Evolutionary conservation across 2,329 filamentous ascomycete genomes (phyloP).

Genomic region (Ceratocystis albifundus): DNA sequence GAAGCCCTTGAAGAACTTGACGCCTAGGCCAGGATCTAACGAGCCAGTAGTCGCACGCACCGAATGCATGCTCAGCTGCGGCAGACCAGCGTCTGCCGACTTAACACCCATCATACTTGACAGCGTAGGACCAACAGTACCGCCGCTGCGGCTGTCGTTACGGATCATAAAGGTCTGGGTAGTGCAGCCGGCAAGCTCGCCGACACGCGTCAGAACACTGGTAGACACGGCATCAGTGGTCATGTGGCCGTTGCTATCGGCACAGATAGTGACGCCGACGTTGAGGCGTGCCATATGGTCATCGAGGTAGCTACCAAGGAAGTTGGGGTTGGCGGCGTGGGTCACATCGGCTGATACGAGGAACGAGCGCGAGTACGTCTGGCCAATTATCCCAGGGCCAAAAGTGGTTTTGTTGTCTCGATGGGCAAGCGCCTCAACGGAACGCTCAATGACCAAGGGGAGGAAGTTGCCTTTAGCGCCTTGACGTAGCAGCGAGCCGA

Average conservation of each 20-base stretch:
- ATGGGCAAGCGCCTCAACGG: slow-evolving; percentile 56
- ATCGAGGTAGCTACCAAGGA: slow-evolving; percentile 68
- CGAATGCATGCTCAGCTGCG: slow-evolving; percentile 88
- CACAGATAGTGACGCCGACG: slow-evolving; percentile 66
- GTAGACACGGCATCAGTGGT: slow-evolving; percentile 83
- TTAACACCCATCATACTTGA: slow-evolving; percentile 69
- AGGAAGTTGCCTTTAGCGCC: slow-evolving; percentile 86
- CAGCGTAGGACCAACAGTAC: slow-evolving; percentile 89
- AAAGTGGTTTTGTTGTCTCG: slow-evolving; percentile 32
- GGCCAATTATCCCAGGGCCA: slow-evolving; percentile 54
- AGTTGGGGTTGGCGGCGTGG: slow-evolving; percentile 92
- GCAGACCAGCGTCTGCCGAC: slow-evolving; percentile 76
- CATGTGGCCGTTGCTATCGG: slow-evolving; percentile 89
- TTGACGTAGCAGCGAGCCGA: slow-evolving; percentile 80
- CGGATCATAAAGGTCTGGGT: slow-evolving; percentile 90
- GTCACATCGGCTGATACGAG: slow-evolving; percentile 86
- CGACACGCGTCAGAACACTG: slow-evolving; percentile 66
- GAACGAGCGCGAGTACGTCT: slow-evolving; percentile 86
- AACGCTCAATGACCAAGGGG: slow-evolving; percentile 65
- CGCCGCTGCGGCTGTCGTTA: slow-evolving; percentile 79
- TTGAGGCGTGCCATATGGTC: slow-evolving; percentile 83
- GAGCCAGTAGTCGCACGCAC: slow-evolving; percentile 80
- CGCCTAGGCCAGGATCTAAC: slow-evolving; percentile 75
- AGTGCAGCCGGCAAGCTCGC: slow-evolving; percentile 57
- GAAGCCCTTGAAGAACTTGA: slow-evolving; percentile 81